Evolutionary conservation across 169 alveolate genomes (phyloP), one percentile per base, ranked within the genome.

Genomic region (Plasmodium gonderi): DNA sequence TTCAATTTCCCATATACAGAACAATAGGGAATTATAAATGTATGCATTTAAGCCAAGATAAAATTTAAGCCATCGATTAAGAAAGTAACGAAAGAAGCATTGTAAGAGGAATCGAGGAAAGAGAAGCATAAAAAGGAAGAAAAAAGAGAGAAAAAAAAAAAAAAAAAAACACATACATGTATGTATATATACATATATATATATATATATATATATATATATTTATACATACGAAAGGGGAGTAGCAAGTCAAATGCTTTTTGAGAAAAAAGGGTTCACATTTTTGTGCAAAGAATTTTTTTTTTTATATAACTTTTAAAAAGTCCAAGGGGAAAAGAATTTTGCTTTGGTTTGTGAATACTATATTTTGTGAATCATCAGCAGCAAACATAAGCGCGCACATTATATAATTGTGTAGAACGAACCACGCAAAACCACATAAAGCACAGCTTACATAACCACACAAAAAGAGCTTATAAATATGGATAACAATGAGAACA

Each of bases 401-500:
- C 2, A 60, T 20, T 60, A 0, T n/a, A 6, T 23, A 23, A 11
- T n/a, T n/a, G 31, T 26, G 29, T 31, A 11, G 69, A 23, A 3
- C 23, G 33, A 0, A 60, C 11, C 33, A 14, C 26, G 17, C 69
- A 60, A 60, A 6, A n/a, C n/a, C n/a, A n/a, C n/a, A n/a, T n/a
- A n/a, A n/a, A n/a, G n/a, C n/a, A n/a, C 68, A 51, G 40, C 79
- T 23, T 6, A 68, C 26, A n/a, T 36, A 20, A 4, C 17, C 47
- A 20, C n/a, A 36, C 80, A 72, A 36, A 17, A 36, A 12, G n/a
- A 20, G 80, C 54, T 14, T 17, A 20, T 12, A 23, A 80, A 64
- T 75, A 87, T 87, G 93, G 93, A 87, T 60, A 76, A 87, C 60
- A 74, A 54, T 76, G 93, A 87, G 68, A 87, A 87, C 67, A 87